These are phyloP conservation scores for Aspergillus leporis DNA, from an alignment of 495 filamentous ascomycete species.

Conservation along the genomic window DNA sequence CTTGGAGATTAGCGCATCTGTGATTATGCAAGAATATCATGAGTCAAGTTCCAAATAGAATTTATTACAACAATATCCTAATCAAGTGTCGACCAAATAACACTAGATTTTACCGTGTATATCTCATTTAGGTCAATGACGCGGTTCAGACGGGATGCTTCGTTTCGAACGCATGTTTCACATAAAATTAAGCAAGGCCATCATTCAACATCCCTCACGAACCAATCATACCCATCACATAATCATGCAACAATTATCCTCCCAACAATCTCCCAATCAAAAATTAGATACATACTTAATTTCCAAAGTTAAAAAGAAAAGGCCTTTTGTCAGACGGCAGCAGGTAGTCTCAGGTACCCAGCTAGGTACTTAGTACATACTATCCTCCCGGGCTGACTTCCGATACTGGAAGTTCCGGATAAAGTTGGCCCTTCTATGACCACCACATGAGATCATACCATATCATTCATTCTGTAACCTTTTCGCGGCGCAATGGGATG, in stretches of 20 bases:
- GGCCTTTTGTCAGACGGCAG: too few species aligned
- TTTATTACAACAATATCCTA: not conserved
- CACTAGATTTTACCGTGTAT: not conserved
- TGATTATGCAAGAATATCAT: conserved; percentile 46
- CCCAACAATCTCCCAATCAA: not conserved
- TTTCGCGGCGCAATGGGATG: not conserved
- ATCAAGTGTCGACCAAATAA: not conserved
- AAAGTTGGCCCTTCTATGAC: not conserved
- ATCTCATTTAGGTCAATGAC: not conserved
- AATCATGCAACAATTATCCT: not conserved
- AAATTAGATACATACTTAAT: too few species aligned
- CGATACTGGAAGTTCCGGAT: not conserved
- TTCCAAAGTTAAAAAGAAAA: too few species aligned
- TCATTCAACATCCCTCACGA: not conserved
- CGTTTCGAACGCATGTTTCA: conserved; percentile 11
- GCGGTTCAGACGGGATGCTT: not conserved
- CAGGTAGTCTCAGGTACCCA: too few species aligned
- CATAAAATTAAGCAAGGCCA: not conserved
- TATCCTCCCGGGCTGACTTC: not conserved
- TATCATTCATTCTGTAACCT: not conserved
- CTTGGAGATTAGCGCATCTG: conserved; percentile 45
- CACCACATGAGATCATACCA: conserved; percentile 1
- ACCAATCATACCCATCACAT: not conserved
- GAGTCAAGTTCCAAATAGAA: conserved; percentile 29
- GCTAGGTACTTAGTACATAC: too few species aligned